These are phyloP conservation scores for Lophiostoma macrostomum DNA, from an alignment of 495 filamentous ascomycete species.

Conservation along the genomic window DNA sequence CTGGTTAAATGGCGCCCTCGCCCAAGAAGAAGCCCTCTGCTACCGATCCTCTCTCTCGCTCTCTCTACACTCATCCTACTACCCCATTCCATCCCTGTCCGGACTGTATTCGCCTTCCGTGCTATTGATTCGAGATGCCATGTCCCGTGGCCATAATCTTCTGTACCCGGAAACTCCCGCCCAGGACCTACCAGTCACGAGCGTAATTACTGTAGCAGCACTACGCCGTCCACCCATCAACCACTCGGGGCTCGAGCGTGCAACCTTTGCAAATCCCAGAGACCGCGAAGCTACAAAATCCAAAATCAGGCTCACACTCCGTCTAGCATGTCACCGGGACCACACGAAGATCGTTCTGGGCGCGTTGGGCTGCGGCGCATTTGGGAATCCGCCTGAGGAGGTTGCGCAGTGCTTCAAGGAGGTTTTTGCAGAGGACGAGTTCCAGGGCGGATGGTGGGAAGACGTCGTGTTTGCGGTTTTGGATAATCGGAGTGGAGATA, in stretches of 20 bases:
- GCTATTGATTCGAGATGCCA: slow-evolving; percentile 51
- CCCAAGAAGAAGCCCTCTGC: slow-evolving; percentile 67
- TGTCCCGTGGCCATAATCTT: slow-evolving; percentile 43
- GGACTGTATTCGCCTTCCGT: slow-evolving; percentile 61
- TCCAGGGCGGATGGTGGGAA: slow-evolving; percentile 56
- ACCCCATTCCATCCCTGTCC: slow-evolving; percentile 52
- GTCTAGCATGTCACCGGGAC: slow-evolving; percentile 50
- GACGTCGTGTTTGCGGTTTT: slow-evolving; percentile 54
- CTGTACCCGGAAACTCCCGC: slow-evolving; percentile 39
- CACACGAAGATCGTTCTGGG: slow-evolving; percentile 60
- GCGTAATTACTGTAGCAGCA: slow-evolving; percentile 60
- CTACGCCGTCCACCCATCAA: slow-evolving; percentile 42
- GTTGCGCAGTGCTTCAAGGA: slow-evolving; percentile 61
- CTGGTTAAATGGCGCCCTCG: slow-evolving; percentile 53
- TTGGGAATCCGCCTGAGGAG: slow-evolving; percentile 57
- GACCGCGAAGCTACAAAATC: slow-evolving; percentile 53
- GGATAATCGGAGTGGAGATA: slow-evolving; percentile 35
- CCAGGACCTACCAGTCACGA: slow-evolving; percentile 48
- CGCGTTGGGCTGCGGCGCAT: slow-evolving; percentile 66
- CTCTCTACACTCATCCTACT: slow-evolving; percentile 53
- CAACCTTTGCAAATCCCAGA: slow-evolving; percentile 4
- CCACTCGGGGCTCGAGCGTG: slow-evolving; percentile 10
- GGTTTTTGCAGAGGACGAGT: slow-evolving; percentile 55
- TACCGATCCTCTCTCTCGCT: slow-evolving; percentile 57
- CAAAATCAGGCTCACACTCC: slow-evolving; percentile 59